Conservation (phyloP, 441 rosid species). For the Populus hybrid region DNA sequence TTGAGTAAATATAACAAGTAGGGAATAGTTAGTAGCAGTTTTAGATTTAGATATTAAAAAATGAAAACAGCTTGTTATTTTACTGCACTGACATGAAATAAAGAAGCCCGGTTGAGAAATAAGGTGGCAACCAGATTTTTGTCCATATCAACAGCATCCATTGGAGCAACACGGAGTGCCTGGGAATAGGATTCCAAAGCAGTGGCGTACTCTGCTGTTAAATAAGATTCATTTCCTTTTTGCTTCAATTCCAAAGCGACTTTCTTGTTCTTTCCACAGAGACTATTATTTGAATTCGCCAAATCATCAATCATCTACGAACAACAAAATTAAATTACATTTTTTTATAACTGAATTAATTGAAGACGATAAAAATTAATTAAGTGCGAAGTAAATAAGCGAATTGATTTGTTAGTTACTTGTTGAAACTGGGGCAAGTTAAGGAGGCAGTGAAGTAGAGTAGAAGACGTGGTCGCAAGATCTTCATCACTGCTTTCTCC, state of each 20-base stretch:
- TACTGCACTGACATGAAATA: constrained; percentile 47
- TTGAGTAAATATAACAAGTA: background rate
- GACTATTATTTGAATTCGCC: constrained; percentile 36
- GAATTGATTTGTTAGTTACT: constrained; percentile 23
- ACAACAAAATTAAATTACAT: background rate
- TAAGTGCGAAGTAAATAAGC: background rate
- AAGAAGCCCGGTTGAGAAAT: constrained; percentile 68
- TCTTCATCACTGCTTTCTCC: constrained; percentile 35
- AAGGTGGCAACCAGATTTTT: constrained; percentile 69
- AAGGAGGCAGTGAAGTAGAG: constrained; percentile 46
- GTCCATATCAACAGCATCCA: constrained; percentile 42
- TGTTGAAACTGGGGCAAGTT: constrained; percentile 52
- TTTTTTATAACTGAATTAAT: background rate
- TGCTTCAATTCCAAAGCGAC: constrained; percentile 61
- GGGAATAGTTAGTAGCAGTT: background rate
- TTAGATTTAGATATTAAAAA: background rate
- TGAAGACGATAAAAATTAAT: background rate
- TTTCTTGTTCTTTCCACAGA: constrained; percentile 53
- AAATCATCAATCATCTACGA: constrained; percentile 43
- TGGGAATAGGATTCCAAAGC: constrained; percentile 63
- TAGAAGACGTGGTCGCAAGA: constrained; percentile 40
- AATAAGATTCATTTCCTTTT: constrained; percentile 53
- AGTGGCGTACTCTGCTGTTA: constrained; percentile 32
- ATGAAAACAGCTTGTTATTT: background rate
- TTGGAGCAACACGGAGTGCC: constrained; percentile 78